phyloP scores from a whole-genome alignment of 495 filamentous ascomycete species.

The Aspergillus nidulans region DNA sequence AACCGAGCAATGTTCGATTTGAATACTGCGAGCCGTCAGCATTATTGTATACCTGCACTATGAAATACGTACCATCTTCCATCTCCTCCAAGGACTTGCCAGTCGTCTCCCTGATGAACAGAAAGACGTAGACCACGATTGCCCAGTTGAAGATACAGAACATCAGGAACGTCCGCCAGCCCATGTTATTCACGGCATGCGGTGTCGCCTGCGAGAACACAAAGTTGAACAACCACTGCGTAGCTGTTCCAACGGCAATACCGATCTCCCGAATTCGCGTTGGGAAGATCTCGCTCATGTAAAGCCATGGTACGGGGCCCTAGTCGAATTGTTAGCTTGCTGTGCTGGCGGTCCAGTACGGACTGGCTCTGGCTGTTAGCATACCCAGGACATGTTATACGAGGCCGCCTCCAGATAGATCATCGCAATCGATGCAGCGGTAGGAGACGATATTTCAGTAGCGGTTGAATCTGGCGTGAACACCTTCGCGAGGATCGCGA shows the following conservation, averaged over 20 bases:
- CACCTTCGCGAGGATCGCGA: slow-evolving; percentile 39
- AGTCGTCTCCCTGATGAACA: slow-evolving; percentile 37
- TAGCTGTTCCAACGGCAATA: slow-evolving; percentile 36
- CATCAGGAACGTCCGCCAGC: slow-evolving; percentile 42
- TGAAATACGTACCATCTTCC: slow-evolving; percentile 1
- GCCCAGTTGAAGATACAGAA: slow-evolving; percentile 29
- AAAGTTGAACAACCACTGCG: slow-evolving; percentile 51
- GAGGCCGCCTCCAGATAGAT: slow-evolving; percentile 43
- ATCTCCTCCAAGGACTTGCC: slow-evolving; percentile 13
- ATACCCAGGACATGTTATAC: slow-evolving; percentile 38
- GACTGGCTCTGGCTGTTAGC: background rate
- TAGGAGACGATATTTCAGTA: slow-evolving; percentile 30
- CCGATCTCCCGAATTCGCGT: slow-evolving; percentile 44
- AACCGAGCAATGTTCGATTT: background rate
- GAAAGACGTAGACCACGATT: slow-evolving; percentile 31
- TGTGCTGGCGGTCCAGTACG: background rate
- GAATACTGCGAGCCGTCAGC: background rate
- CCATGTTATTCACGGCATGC: slow-evolving; percentile 38
- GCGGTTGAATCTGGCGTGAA: slow-evolving; percentile 28
- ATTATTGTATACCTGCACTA: background rate
- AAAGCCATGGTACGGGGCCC: slow-evolving; percentile 50
- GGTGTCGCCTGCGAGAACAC: slow-evolving; percentile 46
- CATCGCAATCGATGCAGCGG: slow-evolving; percentile 44
- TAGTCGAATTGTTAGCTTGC: background rate
- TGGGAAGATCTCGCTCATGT: slow-evolving; percentile 48